These are phyloP conservation scores for Geotrichum citri-aurantii DNA, from an alignment of 1,139 yeast genomes.

Conservation along the genomic window DNA sequence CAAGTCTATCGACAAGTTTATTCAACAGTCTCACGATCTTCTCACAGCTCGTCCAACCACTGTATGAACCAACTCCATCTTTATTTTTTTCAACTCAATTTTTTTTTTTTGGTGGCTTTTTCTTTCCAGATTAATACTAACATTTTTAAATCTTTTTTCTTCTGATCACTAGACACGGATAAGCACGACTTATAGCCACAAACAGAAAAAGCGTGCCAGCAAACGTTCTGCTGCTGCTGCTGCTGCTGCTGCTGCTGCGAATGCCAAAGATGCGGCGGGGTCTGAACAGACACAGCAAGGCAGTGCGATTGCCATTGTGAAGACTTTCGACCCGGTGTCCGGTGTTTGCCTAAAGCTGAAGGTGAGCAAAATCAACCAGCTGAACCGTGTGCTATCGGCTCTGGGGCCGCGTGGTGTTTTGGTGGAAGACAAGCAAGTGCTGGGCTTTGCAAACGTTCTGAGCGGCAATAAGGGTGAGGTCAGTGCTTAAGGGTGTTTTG, in stretches of 20 bases:
- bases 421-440: constrained; percentile 15
- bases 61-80: constrained; percentile 25
- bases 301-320: constrained; percentile 50
- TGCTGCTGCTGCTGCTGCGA: constrained; percentile 26
- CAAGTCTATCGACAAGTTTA: constrained; percentile 46
- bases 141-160: constrained; percentile 10
- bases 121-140: neutral
- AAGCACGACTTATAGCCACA: constrained; percentile 45
- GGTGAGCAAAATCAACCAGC: constrained; percentile 66
- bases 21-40: constrained; percentile 44
- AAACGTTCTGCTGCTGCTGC: constrained; percentile 27
- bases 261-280: neutral
- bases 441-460: constrained; percentile 19
- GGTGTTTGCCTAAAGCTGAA: constrained; percentile 62
- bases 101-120: neutral
- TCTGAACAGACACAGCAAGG: neutral
- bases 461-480: constrained; percentile 11
- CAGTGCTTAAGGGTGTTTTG: neutral
- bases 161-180: constrained; percentile 29
- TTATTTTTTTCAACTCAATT: neutral
- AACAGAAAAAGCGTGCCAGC: constrained; percentile 26
- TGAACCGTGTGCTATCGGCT: constrained; percentile 72
- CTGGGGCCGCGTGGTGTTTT: constrained; percentile 78
- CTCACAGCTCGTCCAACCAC: constrained; percentile 47
- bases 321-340: constrained; percentile 63